These are phyloP conservation scores for Pseudonitzschia pungens DNA, from an alignment of 108 stramenopile species.

Conservation along the genomic window DNA sequence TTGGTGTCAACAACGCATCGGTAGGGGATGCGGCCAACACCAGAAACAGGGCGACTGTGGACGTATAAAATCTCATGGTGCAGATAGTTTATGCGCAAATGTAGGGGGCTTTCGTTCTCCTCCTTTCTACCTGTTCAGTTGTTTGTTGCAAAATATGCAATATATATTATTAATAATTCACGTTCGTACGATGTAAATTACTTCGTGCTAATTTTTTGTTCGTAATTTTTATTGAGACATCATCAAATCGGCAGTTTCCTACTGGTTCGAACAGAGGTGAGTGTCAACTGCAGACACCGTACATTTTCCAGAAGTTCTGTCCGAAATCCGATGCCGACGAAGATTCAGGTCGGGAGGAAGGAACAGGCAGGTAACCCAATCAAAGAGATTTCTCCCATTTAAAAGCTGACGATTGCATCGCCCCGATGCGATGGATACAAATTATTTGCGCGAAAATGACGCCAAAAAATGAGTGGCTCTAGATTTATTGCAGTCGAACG, in stretches of 20 bases:
- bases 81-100: background rate
- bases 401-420: background rate
- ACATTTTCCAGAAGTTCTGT: background rate
- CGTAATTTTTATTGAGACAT: too few relatives aligned
- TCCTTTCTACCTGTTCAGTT: too few relatives aligned
- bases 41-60: background rate
- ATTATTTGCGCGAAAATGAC: background rate
- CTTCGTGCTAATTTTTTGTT: too few relatives aligned
- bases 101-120: too few relatives aligned
- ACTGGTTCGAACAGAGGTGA: too few relatives aligned
- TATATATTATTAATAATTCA: too few relatives aligned
- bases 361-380: background rate
- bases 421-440: background rate
- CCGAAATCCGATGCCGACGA: background rate
- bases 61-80: background rate
- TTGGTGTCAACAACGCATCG: slow-evolving; percentile 21
- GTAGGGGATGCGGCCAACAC: background rate
- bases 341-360: background rate
- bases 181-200: too few relatives aligned
- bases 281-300: too few relatives aligned
- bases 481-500: too few relatives aligned
- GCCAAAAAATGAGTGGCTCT: background rate
- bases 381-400: background rate
- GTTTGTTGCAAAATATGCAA: too few relatives aligned
- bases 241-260: too few relatives aligned